A percentile compares a stretch with the other conserved stretches of the same genome.
Conservation (phyloP, 345 rosid genomes). For the Murraya koenigii region DNA sequence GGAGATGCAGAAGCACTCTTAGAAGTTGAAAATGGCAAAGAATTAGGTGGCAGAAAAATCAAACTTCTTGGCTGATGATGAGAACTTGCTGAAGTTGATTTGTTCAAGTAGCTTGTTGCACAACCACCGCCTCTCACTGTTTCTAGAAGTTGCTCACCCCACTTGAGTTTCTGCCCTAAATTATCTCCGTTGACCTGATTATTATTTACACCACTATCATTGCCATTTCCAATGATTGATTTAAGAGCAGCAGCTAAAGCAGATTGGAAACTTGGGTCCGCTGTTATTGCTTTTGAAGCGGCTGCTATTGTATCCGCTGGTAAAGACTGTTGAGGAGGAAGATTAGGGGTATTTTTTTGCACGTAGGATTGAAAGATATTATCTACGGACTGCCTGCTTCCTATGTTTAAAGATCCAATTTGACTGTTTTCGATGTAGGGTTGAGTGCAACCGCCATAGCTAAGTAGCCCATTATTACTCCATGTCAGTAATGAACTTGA, state of each 20-base stretch:
- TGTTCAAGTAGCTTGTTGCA: constrained; percentile 23
- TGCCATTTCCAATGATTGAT: constrained; percentile 50
- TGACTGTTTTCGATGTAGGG: constrained; percentile 36
- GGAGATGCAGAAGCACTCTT: constrained; percentile 39
- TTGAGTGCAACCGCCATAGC: constrained; percentile 28
- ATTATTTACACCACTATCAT: not conserved
- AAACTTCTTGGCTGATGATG: constrained; percentile 32
- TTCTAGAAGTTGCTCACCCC: constrained; percentile 9
- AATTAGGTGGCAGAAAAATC: constrained; percentile 27
- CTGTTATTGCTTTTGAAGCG: constrained; percentile 65
- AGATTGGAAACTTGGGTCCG: constrained; percentile 80
- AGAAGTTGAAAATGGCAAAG: constrained; percentile 35
- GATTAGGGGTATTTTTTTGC: constrained; percentile 27
- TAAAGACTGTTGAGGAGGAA: constrained; percentile 26
- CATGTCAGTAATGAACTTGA: constrained; percentile 29
- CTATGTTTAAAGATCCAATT: constrained; percentile 27
- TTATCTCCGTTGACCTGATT: constrained; percentile 14
- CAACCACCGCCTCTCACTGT: constrained; percentile 8
- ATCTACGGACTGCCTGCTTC: constrained; percentile 25
- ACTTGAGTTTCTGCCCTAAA: constrained; percentile 13
- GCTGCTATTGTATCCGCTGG: constrained; percentile 49
- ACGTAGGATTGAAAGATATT: constrained; percentile 35
- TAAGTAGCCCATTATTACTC: constrained; percentile 38
- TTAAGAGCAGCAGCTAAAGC: constrained; percentile 70
- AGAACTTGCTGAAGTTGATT: constrained; percentile 17